phyloP scores from a whole-genome alignment of 108 stramenopile species.

The Skeletonema marinoi region DNA sequence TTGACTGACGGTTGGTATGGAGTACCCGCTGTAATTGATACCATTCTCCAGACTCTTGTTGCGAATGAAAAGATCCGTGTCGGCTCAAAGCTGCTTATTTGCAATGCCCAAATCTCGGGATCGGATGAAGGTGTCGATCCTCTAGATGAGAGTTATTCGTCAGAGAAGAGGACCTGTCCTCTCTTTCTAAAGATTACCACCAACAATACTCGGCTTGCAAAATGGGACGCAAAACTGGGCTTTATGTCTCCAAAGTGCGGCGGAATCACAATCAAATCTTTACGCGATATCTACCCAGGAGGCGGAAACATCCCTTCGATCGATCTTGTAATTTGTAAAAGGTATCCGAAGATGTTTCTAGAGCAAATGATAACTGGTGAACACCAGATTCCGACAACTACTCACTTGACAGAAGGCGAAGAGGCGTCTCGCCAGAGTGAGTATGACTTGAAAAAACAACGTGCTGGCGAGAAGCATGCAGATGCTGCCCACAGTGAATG shows the following conservation, averaged over 20 bases:
- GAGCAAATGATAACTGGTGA: conserved; percentile 37
- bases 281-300: conserved; percentile 58
- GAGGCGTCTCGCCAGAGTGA: conserved; percentile 53
- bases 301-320: conserved; percentile 75
- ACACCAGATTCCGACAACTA: conserved; percentile 12
- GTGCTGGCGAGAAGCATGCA: conserved; percentile 55
- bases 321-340: conserved; percentile 63
- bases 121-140: conserved; percentile 86
- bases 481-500: conserved; percentile 58
- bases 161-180: conserved; percentile 30
- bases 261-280: conserved; percentile 52
- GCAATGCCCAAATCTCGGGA: conserved; percentile 63
- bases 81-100: conserved; percentile 78
- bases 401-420: conserved; percentile 65
- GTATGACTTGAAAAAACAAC: conserved; percentile 46
- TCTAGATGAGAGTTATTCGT: conserved; percentile 59
- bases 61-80: conserved; percentile 52
- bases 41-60: conserved; percentile 42
- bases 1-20: conserved; percentile 89
- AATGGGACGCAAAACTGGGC: conserved; percentile 82
- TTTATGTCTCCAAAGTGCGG: conserved; percentile 49
- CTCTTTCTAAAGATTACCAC: conserved; percentile 51
- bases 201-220: conserved; percentile 78
- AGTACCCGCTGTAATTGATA: conserved; percentile 62
- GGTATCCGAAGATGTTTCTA: conserved; percentile 72